Evolutionary conservation across 768 basidiomycete genomes (phyloP).

Genomic region (Xanthoconium stramineum): DNA sequence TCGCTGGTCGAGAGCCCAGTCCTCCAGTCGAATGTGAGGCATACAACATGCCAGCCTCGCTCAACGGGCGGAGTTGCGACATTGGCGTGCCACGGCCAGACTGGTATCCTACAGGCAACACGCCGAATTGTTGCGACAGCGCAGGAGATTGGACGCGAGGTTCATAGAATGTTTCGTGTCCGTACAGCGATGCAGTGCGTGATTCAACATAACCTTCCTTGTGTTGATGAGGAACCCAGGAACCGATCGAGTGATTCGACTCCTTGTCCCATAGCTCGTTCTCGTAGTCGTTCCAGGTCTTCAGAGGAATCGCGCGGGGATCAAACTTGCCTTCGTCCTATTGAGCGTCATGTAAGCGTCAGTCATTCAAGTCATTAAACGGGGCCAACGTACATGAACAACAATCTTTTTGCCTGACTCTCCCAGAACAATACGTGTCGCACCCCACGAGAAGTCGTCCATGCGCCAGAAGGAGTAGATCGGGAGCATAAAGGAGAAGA

Average conservation of each 20-base stretch:
- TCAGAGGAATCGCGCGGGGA: conserved; percentile 87
- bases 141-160: conserved; percentile 70
- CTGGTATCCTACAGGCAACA: conserved; percentile 62
- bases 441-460: conserved; percentile 98
- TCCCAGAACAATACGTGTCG: conserved; percentile 87
- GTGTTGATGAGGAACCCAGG: conserved; percentile 80
- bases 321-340: conserved; percentile 99
- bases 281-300: conserved; percentile 96
- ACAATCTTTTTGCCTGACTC: conserved; percentile 95
- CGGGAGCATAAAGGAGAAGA: conserved; percentile 90
- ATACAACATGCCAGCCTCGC: conserved; percentile 41
- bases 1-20: conserved; percentile 63
- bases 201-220: conserved; percentile 78
- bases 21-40: conserved; percentile 59
- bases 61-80: conserved; percentile 38
- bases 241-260: conserved; percentile 91
- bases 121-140: conserved; percentile 59
- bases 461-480: conserved; percentile 97
- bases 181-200: conserved; percentile 76
- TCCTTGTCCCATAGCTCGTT: conserved; percentile 98
- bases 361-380: neutral
- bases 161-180: conserved; percentile 86
- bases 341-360: conserved; percentile 5
- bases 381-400: conserved; percentile 67
- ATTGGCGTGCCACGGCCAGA: conserved; percentile 75